Percentiles rank a stretch among this genome's conserved stretches.
Conservation (phyloP, 2,329 filamentous ascomycete genomes). For the Verticillium klebahnii region DNA sequence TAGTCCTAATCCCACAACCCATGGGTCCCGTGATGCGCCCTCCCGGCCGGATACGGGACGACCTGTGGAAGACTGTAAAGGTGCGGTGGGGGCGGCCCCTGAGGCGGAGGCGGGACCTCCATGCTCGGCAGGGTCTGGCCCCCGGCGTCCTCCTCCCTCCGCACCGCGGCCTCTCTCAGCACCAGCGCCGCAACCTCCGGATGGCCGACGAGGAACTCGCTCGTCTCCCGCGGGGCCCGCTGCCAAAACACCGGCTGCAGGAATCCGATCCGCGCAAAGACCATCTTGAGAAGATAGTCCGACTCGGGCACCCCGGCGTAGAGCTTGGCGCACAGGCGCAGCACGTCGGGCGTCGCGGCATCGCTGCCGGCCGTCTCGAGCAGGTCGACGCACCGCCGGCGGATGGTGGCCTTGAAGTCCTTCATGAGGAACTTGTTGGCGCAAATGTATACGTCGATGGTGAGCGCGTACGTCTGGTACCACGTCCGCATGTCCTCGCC, state of each 20-base stretch:
- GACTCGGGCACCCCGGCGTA: constrained; percentile 36
- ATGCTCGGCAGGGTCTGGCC: constrained; percentile 37
- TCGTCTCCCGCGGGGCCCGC: constrained; percentile 32
- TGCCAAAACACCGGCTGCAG: constrained; percentile 41
- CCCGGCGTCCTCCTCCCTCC: constrained; percentile 33
- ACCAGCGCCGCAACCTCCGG: constrained; percentile 42
- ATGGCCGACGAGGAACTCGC: constrained; percentile 36
- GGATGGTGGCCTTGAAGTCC: constrained; percentile 36
- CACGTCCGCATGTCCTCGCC: constrained; percentile 42
- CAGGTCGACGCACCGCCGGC: constrained; percentile 39
- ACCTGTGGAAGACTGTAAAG: too few relatives aligned
- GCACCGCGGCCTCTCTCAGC: constrained; percentile 39
- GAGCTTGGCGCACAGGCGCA: constrained; percentile 37
- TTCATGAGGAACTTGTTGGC: constrained; percentile 43
- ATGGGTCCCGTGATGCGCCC: too few relatives aligned
- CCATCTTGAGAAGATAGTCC: constrained; percentile 40
- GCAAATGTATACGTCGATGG: constrained; percentile 44
- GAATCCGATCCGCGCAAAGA: constrained; percentile 44
- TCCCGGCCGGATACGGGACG: too few relatives aligned
- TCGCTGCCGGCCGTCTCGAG: constrained; percentile 37
- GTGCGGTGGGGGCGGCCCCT: not conserved
- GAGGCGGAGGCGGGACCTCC: constrained; percentile 20
- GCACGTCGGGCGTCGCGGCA: constrained; percentile 36
- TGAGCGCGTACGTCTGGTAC: constrained; percentile 41
- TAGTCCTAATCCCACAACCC: too few relatives aligned